A percentile compares a stretch with the other conserved stretches of the same genome.
These are phyloP conservation scores for Backusella tuberculispora DNA, from an alignment of 192 early-diverging fungal genomes.

Conservation along the genomic window DNA sequence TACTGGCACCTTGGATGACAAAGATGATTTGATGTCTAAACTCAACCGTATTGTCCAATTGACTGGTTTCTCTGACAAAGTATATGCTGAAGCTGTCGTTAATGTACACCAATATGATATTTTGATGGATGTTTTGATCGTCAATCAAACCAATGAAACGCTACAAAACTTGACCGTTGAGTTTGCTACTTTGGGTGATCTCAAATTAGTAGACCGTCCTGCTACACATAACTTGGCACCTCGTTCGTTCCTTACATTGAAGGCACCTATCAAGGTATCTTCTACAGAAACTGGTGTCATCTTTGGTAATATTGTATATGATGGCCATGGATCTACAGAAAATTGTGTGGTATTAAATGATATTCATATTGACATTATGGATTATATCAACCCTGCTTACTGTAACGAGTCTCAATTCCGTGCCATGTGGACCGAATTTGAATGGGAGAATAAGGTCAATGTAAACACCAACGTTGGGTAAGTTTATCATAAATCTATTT, in stretches of 20 bases:
- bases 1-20: conserved; percentile 69
- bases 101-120: conserved; percentile 98
- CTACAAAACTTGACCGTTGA: conserved; percentile 97
- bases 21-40: conserved; percentile 87
- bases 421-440: conserved; percentile 99
- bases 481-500: conserved; percentile 26
- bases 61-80: conserved; percentile 96
- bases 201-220: conserved; percentile 96
- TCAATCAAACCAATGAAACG: conserved; percentile 95
- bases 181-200: conserved; percentile 97
- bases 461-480: conserved; percentile 92
- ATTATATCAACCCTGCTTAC: conserved; percentile 93
- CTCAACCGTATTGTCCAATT: conserved; percentile 94
- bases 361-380: conserved; percentile 99
- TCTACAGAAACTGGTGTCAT: conserved; percentile 98
- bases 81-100: conserved; percentile 99
- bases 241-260: conserved; percentile 92
- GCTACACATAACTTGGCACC: conserved; percentile 85
- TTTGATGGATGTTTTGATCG: conserved; percentile 91
- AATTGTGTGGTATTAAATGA: conserved; percentile 96
- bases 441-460: conserved; percentile 99
- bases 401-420: conserved; percentile 96
- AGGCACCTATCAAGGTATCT: conserved; percentile 98
- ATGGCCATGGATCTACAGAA: conserved; percentile 90
- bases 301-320: conserved; percentile 98